phyloP scores from a whole-genome alignment of 2,329 filamentous ascomycete genomes.

The Cladosporium sp. region DNA sequence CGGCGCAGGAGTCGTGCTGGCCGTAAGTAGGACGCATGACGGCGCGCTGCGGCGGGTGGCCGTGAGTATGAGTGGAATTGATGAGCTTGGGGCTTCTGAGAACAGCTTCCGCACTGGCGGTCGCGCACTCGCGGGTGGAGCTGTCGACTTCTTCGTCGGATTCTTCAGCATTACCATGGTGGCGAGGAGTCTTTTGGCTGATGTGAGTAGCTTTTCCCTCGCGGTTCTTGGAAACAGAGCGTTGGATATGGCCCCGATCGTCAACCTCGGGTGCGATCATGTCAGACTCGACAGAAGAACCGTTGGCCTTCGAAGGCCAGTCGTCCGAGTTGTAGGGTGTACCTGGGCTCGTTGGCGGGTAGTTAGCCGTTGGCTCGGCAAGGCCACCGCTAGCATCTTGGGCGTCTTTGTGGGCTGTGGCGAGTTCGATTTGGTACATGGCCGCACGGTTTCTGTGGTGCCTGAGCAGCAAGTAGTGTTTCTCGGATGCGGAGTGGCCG shows the following conservation, averaged over 20 bases:
- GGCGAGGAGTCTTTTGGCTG: not conserved
- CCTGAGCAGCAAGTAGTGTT: not conserved
- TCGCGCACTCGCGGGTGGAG: not conserved
- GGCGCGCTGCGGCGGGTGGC: slow-evolving; percentile 1
- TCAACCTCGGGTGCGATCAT: not conserved
- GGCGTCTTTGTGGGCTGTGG: slow-evolving; percentile 21
- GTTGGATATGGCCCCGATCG: not conserved
- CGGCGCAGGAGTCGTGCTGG: not conserved
- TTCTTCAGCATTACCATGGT: not conserved
- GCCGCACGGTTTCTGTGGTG: not conserved
- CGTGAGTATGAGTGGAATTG: not conserved
- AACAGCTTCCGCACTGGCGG: not conserved
- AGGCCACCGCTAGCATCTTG: slow-evolving; percentile 19
- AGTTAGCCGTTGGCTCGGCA: not conserved
- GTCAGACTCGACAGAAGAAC: not conserved
- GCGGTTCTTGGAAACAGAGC: not conserved
- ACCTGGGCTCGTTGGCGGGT: not conserved
- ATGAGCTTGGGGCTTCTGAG: not conserved
- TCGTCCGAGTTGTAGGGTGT: not conserved
- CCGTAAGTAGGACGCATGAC: too few relatives aligned
- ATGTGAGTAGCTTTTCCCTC: not conserved
- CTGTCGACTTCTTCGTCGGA: not conserved
- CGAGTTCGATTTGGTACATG: slow-evolving; percentile 17
- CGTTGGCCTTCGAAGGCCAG: not conserved
- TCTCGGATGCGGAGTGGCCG: not conserved